Evolutionary conservation across 2,329 filamentous ascomycete species (phyloP).

Genomic region (Aspergillus candidus): DNA sequence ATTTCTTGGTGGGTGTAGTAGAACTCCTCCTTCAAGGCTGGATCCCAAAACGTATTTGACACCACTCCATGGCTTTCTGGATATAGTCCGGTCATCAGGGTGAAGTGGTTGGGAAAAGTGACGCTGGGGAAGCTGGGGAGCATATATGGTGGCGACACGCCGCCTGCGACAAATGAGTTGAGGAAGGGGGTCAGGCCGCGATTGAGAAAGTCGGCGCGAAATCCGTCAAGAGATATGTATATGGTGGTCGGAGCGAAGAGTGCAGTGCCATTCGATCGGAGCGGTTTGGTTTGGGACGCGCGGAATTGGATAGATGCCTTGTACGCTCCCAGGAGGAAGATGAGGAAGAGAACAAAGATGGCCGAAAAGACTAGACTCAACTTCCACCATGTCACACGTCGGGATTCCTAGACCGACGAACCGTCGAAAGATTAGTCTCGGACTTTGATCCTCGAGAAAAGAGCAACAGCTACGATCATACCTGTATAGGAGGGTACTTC

Average conservation of each 20-base stretch:
- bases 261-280: slow-evolving; percentile 73
- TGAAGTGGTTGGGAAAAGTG: slow-evolving; percentile 96
- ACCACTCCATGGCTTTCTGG: slow-evolving; percentile 91
- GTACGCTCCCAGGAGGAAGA: slow-evolving; percentile 52
- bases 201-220: slow-evolving; percentile 86
- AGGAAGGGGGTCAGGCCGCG: slow-evolving; percentile 78
- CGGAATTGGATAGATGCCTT: slow-evolving; percentile 44
- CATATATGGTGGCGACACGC: slow-evolving; percentile 90
- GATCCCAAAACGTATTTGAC: slow-evolving; percentile 93
- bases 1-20: slow-evolving; percentile 72
- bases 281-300: slow-evolving; percentile 17
- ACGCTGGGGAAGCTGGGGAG: slow-evolving; percentile 90
- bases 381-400: slow-evolving; percentile 25
- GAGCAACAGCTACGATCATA: slow-evolving; percentile 12
- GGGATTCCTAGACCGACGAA: slow-evolving; percentile 10
- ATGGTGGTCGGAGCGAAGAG: slow-evolving; percentile 88
- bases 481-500: slow-evolving; percentile 25
- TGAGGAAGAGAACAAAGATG: slow-evolving; percentile 49
- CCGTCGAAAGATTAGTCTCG: too few species aligned
- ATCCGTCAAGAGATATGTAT: slow-evolving; percentile 88
- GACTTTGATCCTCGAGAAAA: not conserved
- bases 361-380: slow-evolving; percentile 38
- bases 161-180: slow-evolving; percentile 69
- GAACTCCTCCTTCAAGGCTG: slow-evolving; percentile 68
- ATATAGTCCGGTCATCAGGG: slow-evolving; percentile 82